Conservation (phyloP, 2,329 filamentous ascomycete species). For the Exserohilum turcica region DNA sequence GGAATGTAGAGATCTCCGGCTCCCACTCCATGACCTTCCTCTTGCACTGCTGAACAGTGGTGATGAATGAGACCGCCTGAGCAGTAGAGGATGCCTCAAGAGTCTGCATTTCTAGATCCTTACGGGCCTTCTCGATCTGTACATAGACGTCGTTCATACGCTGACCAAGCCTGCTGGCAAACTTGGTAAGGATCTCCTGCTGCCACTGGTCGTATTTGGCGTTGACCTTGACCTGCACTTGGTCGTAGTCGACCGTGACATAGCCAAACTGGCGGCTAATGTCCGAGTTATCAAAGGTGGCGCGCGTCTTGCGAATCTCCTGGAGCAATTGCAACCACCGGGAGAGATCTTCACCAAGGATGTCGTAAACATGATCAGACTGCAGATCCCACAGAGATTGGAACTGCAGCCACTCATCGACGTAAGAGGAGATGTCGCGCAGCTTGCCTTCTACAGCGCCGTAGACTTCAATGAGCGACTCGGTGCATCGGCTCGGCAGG, state of each 20-base stretch:
- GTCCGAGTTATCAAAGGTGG: conserved; percentile 96
- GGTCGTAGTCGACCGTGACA: conserved; percentile 95
- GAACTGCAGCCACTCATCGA: conserved; percentile 98
- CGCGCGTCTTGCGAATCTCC: conserved; percentile 92
- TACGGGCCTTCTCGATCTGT: conserved; percentile 87
- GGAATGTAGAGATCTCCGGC: conserved; percentile 93
- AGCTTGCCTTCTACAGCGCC: conserved; percentile 82
- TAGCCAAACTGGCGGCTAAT: conserved; percentile 92
- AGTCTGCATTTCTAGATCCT: conserved; percentile 88
- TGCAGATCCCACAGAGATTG: conserved; percentile 98
- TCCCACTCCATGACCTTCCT: conserved; percentile 93
- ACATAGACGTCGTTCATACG: conserved; percentile 92
- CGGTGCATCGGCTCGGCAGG: conserved; percentile 81
- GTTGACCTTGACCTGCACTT: conserved; percentile 98
- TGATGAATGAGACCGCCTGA: conserved; percentile 97
- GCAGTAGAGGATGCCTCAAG: conserved; percentile 94
- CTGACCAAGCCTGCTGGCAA: conserved; percentile 83
- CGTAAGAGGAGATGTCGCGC: conserved; percentile 77
- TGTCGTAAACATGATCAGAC: conserved; percentile 91
- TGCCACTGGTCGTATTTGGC: conserved; percentile 99
- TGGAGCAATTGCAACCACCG: conserved; percentile 96
- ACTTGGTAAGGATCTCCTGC: conserved; percentile 93
- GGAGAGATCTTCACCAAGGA: conserved; percentile 86
- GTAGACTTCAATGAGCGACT: conserved; percentile 80
- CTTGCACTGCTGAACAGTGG: conserved; percentile 94